A percentile compares a stretch with the other conserved stretches of the same genome.
These are phyloP conservation scores for Pelargonium nanum DNA, from an alignment of 345 rosid genomes.

Conservation along the genomic window DNA sequence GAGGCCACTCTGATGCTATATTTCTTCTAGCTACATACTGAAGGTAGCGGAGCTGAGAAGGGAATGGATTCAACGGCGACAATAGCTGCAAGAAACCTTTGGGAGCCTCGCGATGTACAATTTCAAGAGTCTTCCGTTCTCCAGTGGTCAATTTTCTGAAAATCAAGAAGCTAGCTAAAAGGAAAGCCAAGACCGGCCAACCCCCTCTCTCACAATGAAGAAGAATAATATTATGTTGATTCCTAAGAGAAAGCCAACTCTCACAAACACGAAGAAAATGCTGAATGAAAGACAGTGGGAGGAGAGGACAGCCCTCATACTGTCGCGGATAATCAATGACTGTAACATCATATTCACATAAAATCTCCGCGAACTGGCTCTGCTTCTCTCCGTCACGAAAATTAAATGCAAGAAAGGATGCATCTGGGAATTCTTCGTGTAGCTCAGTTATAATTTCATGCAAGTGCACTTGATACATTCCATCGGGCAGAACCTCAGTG, in stretches of 20 bases:
- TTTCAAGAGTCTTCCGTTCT: slow-evolving; percentile 80
- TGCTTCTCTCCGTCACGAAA: slow-evolving; percentile 78
- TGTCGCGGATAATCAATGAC: slow-evolving; percentile 89
- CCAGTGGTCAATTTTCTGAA: slow-evolving; percentile 70
- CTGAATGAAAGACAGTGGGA: slow-evolving; percentile 73
- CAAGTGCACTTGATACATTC: slow-evolving; percentile 53
- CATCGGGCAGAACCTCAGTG: slow-evolving; percentile 70
- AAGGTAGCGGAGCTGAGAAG: slow-evolving; percentile 94
- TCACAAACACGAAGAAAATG: slow-evolving; percentile 85
- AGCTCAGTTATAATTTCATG: slow-evolving; percentile 67
- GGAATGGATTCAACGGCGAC: slow-evolving; percentile 88
- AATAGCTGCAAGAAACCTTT: slow-evolving; percentile 82
- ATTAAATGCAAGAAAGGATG: slow-evolving; percentile 72
- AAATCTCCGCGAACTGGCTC: slow-evolving; percentile 60
- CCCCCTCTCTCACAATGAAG: slow-evolving; percentile 95
- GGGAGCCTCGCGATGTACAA: slow-evolving; percentile 93
- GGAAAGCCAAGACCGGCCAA: slow-evolving; percentile 89
- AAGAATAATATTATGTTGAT: slow-evolving; percentile 69
- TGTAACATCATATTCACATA: slow-evolving; percentile 72
- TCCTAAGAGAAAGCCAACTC: slow-evolving; percentile 72
- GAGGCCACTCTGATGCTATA: slow-evolving; percentile 91
- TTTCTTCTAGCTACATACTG: slow-evolving; percentile 89
- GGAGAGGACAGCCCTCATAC: slow-evolving; percentile 88
- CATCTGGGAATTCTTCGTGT: slow-evolving; percentile 76
- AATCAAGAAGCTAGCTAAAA: slow-evolving; percentile 70